Evolutionary conservation across 2,329 filamentous ascomycete genomes (phyloP).

Genomic region (Botrytis byssoidea): DNA sequence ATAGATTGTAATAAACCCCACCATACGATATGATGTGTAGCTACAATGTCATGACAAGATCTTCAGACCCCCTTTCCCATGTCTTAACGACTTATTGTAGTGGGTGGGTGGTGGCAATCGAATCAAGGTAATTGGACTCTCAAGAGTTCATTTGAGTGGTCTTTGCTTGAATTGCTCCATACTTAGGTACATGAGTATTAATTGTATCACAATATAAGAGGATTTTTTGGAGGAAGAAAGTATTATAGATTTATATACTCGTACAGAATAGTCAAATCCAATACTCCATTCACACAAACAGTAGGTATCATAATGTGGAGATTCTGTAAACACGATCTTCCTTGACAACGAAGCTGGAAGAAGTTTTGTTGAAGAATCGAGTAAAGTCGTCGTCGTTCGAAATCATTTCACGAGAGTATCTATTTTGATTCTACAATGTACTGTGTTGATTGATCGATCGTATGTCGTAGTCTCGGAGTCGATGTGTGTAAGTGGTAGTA

Average conservation of each 20-base stretch:
- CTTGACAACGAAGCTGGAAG: too few species aligned
- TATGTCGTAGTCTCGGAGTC: too few species aligned
- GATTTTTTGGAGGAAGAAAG: neutral
- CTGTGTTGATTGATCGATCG: too few species aligned
- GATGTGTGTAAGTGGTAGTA: too few species aligned
- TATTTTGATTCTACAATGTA: too few species aligned
- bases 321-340: too few species aligned
- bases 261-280: too few species aligned
- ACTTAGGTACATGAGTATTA: neutral
- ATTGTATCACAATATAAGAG: neutral
- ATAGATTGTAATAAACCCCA: neutral
- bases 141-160: neutral
- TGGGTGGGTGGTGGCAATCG: neutral
- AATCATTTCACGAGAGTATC: too few species aligned
- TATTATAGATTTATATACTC: neutral
- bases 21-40: neutral
- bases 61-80: constrained; percentile 8
- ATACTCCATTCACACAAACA: too few species aligned
- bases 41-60: constrained; percentile 14
- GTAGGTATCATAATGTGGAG: too few species aligned
- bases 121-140: constrained; percentile 1
- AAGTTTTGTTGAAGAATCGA: too few species aligned
- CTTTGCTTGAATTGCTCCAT: neutral
- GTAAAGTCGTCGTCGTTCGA: too few species aligned
- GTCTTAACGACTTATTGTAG: neutral